Conservation (phyloP, 495 filamentous ascomycete genomes). For the Penicillium salamii region DNA sequence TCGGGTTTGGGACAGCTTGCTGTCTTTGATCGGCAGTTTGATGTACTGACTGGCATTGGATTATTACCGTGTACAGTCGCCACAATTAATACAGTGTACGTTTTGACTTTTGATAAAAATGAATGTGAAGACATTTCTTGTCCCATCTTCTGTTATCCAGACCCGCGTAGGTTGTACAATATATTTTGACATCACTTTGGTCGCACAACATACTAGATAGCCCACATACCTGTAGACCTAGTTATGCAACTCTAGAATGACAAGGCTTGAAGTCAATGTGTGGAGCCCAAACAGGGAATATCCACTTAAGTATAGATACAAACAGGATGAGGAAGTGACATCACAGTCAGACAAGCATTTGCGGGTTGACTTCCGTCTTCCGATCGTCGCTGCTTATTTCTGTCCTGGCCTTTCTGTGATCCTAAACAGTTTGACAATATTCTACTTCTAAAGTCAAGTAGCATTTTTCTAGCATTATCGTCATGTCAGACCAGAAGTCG, state of each 20-base stretch:
- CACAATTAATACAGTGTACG: conserved; percentile 5
- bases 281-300: no score
- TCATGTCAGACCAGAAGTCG: background rate
- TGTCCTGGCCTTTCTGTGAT: no score
- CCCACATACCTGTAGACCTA: background rate
- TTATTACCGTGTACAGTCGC: conserved; percentile 6
- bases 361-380: background rate
- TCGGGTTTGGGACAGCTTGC: background rate
- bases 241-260: no score
- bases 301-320: no score
- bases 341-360: background rate
- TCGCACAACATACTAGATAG: no score
- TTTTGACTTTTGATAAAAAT: background rate
- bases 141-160: no score
- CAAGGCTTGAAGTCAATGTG: background rate
- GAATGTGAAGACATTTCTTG: no score
- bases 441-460: no score
- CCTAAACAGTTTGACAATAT: no score
- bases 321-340: background rate
- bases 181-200: no score
- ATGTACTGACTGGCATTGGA: background rate
- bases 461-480: background rate
- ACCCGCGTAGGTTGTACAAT: no score
- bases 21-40: background rate
- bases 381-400: background rate